These are phyloP conservation scores for Coprinopsis strossmayeri DNA, from an alignment of 768 basidiomycete species.

Conservation along the genomic window DNA sequence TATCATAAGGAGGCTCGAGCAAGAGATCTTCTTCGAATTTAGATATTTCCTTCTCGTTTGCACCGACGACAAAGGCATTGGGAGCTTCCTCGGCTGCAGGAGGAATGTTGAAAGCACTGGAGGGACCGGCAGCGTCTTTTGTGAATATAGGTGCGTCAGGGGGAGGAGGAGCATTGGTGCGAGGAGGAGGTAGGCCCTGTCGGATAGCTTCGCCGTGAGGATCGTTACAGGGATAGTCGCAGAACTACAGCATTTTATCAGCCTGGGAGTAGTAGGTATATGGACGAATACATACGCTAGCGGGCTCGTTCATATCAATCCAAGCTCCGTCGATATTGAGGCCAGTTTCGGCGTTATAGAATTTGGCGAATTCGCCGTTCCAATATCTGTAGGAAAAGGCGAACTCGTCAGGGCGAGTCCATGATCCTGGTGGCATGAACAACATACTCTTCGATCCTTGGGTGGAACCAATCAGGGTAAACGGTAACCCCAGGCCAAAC, in stretches of 20 bases:
- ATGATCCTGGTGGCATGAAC: not conserved
- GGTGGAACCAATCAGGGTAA: slow-evolving; percentile 37
- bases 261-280: not conserved
- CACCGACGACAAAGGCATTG: not conserved
- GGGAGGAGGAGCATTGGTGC: slow-evolving; percentile 42
- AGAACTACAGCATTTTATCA: slow-evolving; percentile 42
- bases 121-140: slow-evolving; percentile 11
- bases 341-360: slow-evolving; percentile 47
- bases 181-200: slow-evolving; percentile 47
- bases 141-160: slow-evolving; percentile 48
- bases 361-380: slow-evolving; percentile 51
- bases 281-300: slow-evolving; percentile 38
- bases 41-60: slow-evolving; percentile 17
- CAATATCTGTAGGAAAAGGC: slow-evolving; percentile 39
- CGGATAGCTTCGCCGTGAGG: slow-evolving; percentile 51
- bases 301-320: slow-evolving; percentile 76
- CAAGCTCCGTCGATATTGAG: slow-evolving; percentile 66
- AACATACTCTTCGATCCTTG: not conserved
- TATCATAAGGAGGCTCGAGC: slow-evolving; percentile 49
- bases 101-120: not conserved
- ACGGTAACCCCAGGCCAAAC: slow-evolving; percentile 66
- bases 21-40: slow-evolving; percentile 25
- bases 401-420: not conserved
- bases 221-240: slow-evolving; percentile 52
- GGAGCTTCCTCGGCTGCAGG: slow-evolving; percentile 2